phyloP scores from a whole-genome alignment of 768 basidiomycete genomes.

The Auriscalpium microsporum region DNA sequence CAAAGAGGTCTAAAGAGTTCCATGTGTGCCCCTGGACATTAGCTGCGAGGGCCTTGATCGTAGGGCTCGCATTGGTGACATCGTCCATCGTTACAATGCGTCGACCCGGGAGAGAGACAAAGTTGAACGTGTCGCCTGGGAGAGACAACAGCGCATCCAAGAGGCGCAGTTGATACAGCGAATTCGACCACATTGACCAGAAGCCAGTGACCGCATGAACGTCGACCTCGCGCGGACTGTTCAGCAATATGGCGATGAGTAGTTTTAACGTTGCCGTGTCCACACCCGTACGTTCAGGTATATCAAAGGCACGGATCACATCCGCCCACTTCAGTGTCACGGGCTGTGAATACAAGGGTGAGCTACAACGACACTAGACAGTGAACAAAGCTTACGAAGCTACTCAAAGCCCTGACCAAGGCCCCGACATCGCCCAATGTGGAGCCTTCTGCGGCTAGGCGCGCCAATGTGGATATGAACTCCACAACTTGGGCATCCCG shows the following conservation, averaged over 20 bases:
- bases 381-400: conserved; percentile 48
- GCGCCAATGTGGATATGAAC: conserved; percentile 57
- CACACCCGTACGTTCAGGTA: conserved; percentile 72
- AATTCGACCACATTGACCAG: conserved; percentile 81
- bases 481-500: conserved; percentile 65
- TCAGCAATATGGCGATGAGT: conserved; percentile 78
- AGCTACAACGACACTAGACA: conserved; percentile 3
- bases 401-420: conserved; percentile 62
- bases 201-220: conserved; percentile 79
- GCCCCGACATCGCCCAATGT: conserved; percentile 67
- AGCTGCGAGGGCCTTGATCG: conserved; percentile 85
- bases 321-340: conserved; percentile 68
- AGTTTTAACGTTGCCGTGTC: conserved; percentile 87
- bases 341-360: conserved; percentile 35
- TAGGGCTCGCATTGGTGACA: conserved; percentile 74
- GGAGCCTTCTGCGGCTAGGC: conserved; percentile 65
- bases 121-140: conserved; percentile 86
- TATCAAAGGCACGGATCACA: conserved; percentile 82
- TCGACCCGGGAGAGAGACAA: conserved; percentile 78
- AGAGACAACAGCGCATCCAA: conserved; percentile 84
- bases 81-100: conserved; percentile 86
- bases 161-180: conserved; percentile 76
- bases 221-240: conserved; percentile 68
- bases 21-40: conserved; percentile 90
- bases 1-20: conserved; percentile 90